Evolutionary conservation across 352 stramenopile species (phyloP).

Genomic region (Phytophthora brassicae): DNA sequence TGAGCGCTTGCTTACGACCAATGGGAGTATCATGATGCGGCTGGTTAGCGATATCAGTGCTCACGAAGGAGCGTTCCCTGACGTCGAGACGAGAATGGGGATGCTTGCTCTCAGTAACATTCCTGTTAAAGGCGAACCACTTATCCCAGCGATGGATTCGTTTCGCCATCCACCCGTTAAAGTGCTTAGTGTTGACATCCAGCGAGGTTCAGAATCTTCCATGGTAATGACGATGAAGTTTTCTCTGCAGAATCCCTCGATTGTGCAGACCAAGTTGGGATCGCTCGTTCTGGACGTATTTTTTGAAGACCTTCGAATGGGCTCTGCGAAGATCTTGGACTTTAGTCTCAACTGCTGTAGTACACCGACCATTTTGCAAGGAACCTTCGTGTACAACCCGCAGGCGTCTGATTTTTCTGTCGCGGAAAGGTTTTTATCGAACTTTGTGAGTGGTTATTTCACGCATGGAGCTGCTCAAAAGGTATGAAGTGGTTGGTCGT

Average conservation of each 20-base stretch:
- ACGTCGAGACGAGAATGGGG: conserved; percentile 74
- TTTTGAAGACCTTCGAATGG: conserved; percentile 50
- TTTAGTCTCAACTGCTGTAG: conserved; percentile 74
- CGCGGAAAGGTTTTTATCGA: conserved; percentile 71
- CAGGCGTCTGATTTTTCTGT: conserved; percentile 24
- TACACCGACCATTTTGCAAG: conserved; percentile 49
- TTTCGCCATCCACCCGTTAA: conserved; percentile 65
- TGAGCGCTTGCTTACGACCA: conserved; percentile 54
- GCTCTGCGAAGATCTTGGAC: conserved; percentile 55
- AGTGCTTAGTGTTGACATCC: conserved; percentile 67
- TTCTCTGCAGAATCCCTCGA: conserved; percentile 67
- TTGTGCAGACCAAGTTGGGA: conserved; percentile 63
- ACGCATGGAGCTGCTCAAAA: conserved; percentile 62
- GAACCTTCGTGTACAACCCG: conserved; percentile 66
- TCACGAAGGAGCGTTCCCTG: conserved; percentile 63
- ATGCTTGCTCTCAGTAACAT: conserved; percentile 65
- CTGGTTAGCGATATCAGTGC: conserved; percentile 35
- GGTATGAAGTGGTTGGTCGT: too few relatives aligned
- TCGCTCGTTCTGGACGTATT: conserved; percentile 56
- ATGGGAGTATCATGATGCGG: conserved; percentile 61
- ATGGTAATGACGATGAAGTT: conserved; percentile 77
- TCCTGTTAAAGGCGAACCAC: conserved; percentile 52
- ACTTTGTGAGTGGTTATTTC: conserved; percentile 84
- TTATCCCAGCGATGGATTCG: conserved; percentile 70
- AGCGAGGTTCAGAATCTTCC: conserved; percentile 38